These are phyloP conservation scores for Sarcodon aspratus DNA, from an alignment of 768 basidiomycete species.

Conservation along the genomic window DNA sequence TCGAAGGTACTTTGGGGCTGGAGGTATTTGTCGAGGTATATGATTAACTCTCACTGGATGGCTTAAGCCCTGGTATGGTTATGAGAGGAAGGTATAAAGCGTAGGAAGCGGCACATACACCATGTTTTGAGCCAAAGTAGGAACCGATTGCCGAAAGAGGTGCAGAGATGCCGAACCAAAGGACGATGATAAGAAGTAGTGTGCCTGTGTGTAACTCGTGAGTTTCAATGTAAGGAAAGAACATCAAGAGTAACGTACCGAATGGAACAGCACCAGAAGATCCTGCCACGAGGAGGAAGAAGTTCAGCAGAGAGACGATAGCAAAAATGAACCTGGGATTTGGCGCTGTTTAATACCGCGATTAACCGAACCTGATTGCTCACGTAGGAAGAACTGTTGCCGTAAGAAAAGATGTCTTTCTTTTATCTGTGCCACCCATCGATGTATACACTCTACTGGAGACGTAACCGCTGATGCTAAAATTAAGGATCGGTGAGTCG, in stretches of 20 bases:
- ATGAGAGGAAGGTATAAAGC: background rate
- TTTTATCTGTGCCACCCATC: conserved; percentile 65
- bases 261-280: conserved; percentile 97
- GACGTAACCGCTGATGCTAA: conserved; percentile 79
- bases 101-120: conserved; percentile 35
- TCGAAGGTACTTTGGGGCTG: conserved; percentile 70
- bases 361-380: conserved; percentile 10
- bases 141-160: conserved; percentile 82
- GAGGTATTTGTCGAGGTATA: conserved; percentile 95
- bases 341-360: background rate
- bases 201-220: conserved; percentile 37
- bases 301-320: conserved; percentile 81
- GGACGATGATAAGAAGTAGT: conserved; percentile 68
- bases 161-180: conserved; percentile 93
- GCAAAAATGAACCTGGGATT: conserved; percentile 62
- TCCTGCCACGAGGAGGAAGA: conserved; percentile 74
- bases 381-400: conserved; percentile 85
- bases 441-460: conserved; percentile 77
- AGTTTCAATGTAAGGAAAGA: background rate
- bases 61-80: conserved; percentile 39
- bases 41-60: conserved; percentile 85
- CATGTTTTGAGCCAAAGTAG: conserved; percentile 79
- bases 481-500: conserved; percentile 4
- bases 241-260: conserved; percentile 31
- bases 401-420: conserved; percentile 79